phyloP scores from a whole-genome alignment of 495 filamentous ascomycete species.

The Opeltia flavorubescens region DNA sequence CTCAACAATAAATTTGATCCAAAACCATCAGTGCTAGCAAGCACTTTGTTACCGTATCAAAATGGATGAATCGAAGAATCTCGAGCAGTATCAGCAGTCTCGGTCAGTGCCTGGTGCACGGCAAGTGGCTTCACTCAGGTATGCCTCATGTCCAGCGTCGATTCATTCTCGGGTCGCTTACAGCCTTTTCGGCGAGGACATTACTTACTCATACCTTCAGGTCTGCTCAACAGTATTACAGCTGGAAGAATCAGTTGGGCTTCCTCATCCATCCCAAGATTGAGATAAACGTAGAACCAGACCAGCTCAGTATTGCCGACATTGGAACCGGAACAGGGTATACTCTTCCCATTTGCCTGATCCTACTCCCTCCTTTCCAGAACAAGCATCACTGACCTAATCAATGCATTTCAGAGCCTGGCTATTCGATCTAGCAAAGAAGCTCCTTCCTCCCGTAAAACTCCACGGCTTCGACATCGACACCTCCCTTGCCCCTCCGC shows the following conservation, averaged over 20 bases:
- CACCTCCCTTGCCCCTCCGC: slow-evolving; percentile 15
- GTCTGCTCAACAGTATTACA: slow-evolving; percentile 18
- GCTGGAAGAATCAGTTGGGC: slow-evolving; percentile 18
- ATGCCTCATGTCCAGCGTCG: too few relatives aligned
- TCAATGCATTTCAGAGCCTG: slow-evolving; percentile 15
- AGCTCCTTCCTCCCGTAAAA: slow-evolving; percentile 14
- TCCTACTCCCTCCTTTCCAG: background rate
- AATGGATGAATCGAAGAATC: too few relatives aligned
- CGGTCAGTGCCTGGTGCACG: too few relatives aligned
- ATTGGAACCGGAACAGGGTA: slow-evolving; percentile 24
- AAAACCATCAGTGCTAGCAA: too few relatives aligned
- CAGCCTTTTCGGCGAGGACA: background rate
- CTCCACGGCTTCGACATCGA: slow-evolving; percentile 24
- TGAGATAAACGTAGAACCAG: slow-evolving; percentile 6
- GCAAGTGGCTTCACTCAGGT: too few relatives aligned
- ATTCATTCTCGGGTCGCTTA: too few relatives aligned
- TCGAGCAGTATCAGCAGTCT: too few relatives aligned
- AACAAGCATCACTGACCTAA: background rate
- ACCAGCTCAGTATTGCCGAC: slow-evolving; percentile 19
- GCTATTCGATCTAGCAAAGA: slow-evolving; percentile 18
- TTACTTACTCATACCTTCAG: slow-evolving; percentile 3
- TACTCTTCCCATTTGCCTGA: background rate
- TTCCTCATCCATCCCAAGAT: slow-evolving; percentile 19
- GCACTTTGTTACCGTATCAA: too few relatives aligned
- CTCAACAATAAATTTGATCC: too few relatives aligned